Evolutionary conservation across 2,329 filamentous ascomycete species (phyloP).

Genomic region (Pseudogymnoascus sp.): DNA sequence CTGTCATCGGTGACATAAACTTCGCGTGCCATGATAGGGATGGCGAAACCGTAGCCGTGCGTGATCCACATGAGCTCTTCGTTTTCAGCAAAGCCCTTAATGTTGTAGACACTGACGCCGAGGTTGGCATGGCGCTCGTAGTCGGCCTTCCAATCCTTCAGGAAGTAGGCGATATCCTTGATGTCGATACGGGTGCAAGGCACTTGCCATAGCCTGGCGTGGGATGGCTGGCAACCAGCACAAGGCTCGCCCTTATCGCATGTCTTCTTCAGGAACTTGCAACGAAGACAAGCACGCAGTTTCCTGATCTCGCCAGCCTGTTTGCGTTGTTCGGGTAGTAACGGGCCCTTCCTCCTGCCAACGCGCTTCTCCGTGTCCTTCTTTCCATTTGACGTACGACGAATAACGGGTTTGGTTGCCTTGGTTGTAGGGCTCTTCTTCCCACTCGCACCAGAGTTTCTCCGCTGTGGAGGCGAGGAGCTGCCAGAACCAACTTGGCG

Average conservation of each 20-base stretch:
- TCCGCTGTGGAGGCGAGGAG: constrained; percentile 55
- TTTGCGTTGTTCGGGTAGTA: constrained; percentile 88
- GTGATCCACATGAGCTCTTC: constrained; percentile 80
- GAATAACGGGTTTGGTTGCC: constrained; percentile 74
- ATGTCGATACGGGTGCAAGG: constrained; percentile 97
- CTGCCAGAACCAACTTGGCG: constrained; percentile 51
- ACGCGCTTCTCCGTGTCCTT: constrained; percentile 90
- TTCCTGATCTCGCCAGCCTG: constrained; percentile 97
- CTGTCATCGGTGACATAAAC: constrained; percentile 87
- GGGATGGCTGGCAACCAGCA: constrained; percentile 88
- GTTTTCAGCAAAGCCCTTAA: constrained; percentile 70
- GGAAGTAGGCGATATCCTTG: constrained; percentile 96
- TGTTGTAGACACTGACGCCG: constrained; percentile 86
- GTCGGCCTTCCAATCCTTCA: constrained; percentile 98
- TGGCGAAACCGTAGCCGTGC: constrained; percentile 87
- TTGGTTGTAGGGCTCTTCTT: constrained; percentile 59
- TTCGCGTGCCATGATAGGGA: constrained; percentile 88
- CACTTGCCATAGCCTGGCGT: constrained; percentile 93
- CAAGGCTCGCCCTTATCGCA: constrained; percentile 97
- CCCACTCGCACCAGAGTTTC: constrained; percentile 57
- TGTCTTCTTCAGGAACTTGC: constrained; percentile 98
- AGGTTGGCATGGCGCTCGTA: constrained; percentile 84
- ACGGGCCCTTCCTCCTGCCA: constrained; percentile 78
- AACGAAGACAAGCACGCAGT: constrained; percentile 82
- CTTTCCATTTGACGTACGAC: constrained; percentile 62